These are phyloP conservation scores for Penicillium roqueforti DNA, from an alignment of 495 filamentous ascomycete species.

Conservation along the genomic window DNA sequence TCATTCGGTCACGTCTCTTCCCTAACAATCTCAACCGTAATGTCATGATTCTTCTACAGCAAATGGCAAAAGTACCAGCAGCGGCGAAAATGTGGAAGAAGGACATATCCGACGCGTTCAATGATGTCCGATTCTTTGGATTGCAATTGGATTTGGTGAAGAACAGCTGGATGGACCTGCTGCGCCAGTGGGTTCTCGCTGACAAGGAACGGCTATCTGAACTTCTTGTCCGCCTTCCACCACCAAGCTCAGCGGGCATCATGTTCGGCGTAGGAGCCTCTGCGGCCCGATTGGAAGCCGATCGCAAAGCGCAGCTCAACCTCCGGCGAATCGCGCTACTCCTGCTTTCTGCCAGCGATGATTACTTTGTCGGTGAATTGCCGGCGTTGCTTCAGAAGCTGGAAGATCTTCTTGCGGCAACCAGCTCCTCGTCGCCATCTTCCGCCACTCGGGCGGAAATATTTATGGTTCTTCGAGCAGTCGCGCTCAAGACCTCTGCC, in stretches of 20 bases:
- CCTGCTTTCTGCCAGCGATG: constrained; percentile 65
- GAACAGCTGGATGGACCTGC: constrained; percentile 72
- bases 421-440: constrained; percentile 83
- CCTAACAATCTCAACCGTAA: constrained; percentile 76
- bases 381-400: constrained; percentile 73
- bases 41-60: constrained; percentile 68
- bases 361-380: constrained; percentile 76
- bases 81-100: constrained; percentile 91
- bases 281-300: constrained; percentile 88
- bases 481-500: constrained; percentile 69
- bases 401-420: constrained; percentile 82
- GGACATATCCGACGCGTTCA: constrained; percentile 86
- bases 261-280: constrained; percentile 97
- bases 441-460: constrained; percentile 83
- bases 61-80: constrained; percentile 69
- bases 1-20: constrained; percentile 79
- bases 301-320: constrained; percentile 88
- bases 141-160: constrained; percentile 61
- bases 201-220: constrained; percentile 90
- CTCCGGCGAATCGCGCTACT: constrained; percentile 77
- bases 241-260: constrained; percentile 91
- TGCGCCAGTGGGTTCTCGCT: constrained; percentile 73
- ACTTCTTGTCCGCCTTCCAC: constrained; percentile 67
- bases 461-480: constrained; percentile 80
- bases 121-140: constrained; percentile 79